Conservation (phyloP, 345 rosid genomes). For the Ceriops zippeliana region DNA sequence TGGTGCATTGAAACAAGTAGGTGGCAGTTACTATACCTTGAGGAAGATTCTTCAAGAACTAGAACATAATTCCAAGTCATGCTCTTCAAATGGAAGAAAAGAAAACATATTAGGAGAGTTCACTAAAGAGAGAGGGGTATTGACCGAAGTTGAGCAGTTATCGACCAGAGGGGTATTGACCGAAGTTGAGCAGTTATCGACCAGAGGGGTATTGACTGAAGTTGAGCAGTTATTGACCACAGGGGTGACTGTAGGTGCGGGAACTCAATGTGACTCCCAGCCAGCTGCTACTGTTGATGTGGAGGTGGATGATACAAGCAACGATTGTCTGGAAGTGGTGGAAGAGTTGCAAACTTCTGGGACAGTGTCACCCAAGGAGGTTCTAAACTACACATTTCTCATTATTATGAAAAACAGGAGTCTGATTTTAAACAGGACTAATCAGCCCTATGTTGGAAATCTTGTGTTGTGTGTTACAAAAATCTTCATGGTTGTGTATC, state of each 20-base stretch:
- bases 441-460: background rate
- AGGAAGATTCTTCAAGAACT: slow-evolving; percentile 41
- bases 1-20: slow-evolving; percentile 32
- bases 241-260: slow-evolving; percentile 1
- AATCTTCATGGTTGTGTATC: too few relatives aligned
- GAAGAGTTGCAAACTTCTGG: slow-evolving; percentile 1
- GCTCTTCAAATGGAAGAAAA: slow-evolving; percentile 12
- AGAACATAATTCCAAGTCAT: slow-evolving; percentile 23
- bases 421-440: background rate
- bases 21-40: slow-evolving; percentile 39
- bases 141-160: slow-evolving; percentile 8
- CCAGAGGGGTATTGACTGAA: background rate
- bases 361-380: slow-evolving; percentile 8
- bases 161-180: background rate
- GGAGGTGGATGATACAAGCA: slow-evolving; percentile 13
- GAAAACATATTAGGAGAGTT: slow-evolving; percentile 8
- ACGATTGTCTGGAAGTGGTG: slow-evolving; percentile 19
- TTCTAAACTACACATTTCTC: slow-evolving; percentile 12
- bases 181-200: slow-evolving; percentile 6
- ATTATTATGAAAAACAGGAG: background rate
- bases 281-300: slow-evolving; percentile 8
- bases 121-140: slow-evolving; percentile 3
- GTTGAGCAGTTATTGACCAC: slow-evolving; percentile 3
- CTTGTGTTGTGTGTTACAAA: too few relatives aligned
- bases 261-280: slow-evolving; percentile 12